These are phyloP conservation scores for Cladosporium sp. DNA, from an alignment of 2,329 filamentous ascomycete genomes.

Conservation along the genomic window DNA sequence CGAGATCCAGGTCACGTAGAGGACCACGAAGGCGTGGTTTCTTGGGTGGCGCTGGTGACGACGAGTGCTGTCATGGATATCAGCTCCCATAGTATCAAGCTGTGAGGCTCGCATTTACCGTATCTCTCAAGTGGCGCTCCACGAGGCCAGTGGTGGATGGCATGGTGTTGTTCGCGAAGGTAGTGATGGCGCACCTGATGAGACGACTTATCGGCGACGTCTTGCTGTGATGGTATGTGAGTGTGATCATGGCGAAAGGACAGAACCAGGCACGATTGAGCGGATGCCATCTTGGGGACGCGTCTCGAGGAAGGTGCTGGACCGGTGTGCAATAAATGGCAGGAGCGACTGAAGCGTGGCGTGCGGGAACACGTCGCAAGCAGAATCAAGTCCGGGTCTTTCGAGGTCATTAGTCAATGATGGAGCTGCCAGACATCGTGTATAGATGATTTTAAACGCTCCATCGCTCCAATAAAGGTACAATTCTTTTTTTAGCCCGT, in stretches of 20 bases:
- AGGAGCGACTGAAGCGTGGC: background rate
- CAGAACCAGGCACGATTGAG: background rate
- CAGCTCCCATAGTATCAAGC: background rate
- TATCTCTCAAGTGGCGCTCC: background rate
- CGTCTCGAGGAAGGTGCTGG: background rate
- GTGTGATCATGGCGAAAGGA: background rate
- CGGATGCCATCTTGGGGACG: background rate
- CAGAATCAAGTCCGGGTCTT: background rate
- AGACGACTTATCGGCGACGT: background rate
- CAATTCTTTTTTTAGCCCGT: background rate
- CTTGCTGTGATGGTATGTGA: background rate
- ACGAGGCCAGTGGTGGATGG: background rate
- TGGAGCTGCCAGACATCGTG: background rate
- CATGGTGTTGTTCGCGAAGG: background rate
- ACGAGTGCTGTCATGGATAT: background rate
- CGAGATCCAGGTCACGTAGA: constrained; percentile 8
- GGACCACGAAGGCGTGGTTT: constrained; percentile 17
- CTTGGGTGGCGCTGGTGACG: background rate
- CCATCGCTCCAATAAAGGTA: no score
- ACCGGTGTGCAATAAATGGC: background rate
- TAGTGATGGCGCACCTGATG: background rate
- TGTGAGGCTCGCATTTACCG: background rate
- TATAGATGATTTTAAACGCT: background rate
- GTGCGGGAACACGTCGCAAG: background rate
- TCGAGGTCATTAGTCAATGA: background rate